Evolutionary conservation across 805 yeast species (phyloP).

Genomic region (Starmerella powellii): DNA sequence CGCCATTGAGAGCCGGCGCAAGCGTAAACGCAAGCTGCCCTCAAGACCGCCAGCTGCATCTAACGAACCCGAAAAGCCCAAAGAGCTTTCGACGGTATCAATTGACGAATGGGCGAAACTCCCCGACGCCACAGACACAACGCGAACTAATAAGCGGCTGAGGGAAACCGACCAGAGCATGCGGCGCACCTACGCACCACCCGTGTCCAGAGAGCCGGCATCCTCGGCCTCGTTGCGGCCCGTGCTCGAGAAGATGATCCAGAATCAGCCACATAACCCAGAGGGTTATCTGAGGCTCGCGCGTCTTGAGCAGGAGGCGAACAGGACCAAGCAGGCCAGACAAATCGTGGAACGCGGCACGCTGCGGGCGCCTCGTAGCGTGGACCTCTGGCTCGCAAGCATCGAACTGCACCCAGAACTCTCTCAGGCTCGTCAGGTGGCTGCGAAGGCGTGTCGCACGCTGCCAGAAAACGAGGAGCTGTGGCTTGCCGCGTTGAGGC

Average conservation of each 20-base stretch:
- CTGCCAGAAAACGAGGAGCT: constrained; percentile 46
- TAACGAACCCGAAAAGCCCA: too few species aligned
- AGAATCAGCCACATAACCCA: constrained; percentile 59
- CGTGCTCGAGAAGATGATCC: constrained; percentile 54
- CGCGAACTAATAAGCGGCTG: constrained; percentile 62
- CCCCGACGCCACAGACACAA: constrained; percentile 83
- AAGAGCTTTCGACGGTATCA: constrained; percentile 45
- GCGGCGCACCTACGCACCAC: constrained; percentile 54
- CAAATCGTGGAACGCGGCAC: constrained; percentile 65
- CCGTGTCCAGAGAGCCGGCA: not conserved
- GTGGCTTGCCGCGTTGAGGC: constrained; percentile 61
- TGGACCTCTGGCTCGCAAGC: constrained; percentile 73
- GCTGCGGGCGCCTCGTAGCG: constrained; percentile 48
- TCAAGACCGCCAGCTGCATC: too few species aligned
- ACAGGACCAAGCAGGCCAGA: constrained; percentile 45
- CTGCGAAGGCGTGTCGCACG: constrained; percentile 50
- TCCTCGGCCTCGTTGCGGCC: constrained; percentile 34
- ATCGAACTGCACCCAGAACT: constrained; percentile 45
- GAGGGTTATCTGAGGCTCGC: constrained; percentile 83
- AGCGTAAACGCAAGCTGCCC: not conserved
- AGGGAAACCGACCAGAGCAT: constrained; percentile 49
- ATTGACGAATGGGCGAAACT: constrained; percentile 66
- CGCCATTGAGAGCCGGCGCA: constrained; percentile 6
- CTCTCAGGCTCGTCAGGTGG: constrained; percentile 40
- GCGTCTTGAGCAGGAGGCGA: constrained; percentile 55